These are phyloP conservation scores for Mortierella antarctica DNA, from an alignment of 192 early-diverging fungal species.

Conservation along the genomic window DNA sequence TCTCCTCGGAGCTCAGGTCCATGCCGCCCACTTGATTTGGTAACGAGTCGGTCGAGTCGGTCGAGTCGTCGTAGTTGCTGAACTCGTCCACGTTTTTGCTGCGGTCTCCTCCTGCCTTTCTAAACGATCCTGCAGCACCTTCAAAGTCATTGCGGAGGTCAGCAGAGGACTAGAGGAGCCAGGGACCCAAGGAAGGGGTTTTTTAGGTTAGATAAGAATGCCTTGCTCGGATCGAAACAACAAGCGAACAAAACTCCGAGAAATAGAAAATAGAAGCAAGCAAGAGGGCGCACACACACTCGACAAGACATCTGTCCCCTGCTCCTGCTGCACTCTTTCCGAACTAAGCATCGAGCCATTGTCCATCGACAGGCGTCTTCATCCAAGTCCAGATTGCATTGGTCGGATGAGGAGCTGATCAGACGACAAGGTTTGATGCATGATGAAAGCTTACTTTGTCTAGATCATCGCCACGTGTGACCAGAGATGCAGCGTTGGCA, in stretches of 20 bases:
- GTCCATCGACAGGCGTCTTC: too few species aligned
- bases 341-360: too few species aligned
- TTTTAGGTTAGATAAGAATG: too few species aligned
- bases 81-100: slow-evolving; percentile 28
- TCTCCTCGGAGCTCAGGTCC: slow-evolving; percentile 46
- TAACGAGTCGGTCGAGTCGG: background rate
- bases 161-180: slow-evolving; percentile 9
- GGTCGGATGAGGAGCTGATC: background rate
- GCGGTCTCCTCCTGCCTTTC: background rate
- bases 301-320: too few species aligned
- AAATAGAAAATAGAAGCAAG: too few species aligned
- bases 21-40: slow-evolving; percentile 7
- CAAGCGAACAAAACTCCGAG: too few species aligned
- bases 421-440: background rate
- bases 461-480: background rate
- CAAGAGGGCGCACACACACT: too few species aligned
- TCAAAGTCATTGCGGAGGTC: slow-evolving; percentile 19
- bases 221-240: too few species aligned
- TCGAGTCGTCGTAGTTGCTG: slow-evolving; percentile 22
- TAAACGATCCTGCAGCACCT: slow-evolving; percentile 19
- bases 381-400: too few species aligned
- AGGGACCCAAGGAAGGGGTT: background rate
- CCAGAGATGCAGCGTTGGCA: slow-evolving; percentile 2
- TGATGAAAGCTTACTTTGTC: slow-evolving; percentile 12
- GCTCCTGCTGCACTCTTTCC: too few species aligned